These are phyloP conservation scores for Pisolithus tinctorius DNA, from an alignment of 768 basidiomycete genomes.

Conservation along the genomic window DNA sequence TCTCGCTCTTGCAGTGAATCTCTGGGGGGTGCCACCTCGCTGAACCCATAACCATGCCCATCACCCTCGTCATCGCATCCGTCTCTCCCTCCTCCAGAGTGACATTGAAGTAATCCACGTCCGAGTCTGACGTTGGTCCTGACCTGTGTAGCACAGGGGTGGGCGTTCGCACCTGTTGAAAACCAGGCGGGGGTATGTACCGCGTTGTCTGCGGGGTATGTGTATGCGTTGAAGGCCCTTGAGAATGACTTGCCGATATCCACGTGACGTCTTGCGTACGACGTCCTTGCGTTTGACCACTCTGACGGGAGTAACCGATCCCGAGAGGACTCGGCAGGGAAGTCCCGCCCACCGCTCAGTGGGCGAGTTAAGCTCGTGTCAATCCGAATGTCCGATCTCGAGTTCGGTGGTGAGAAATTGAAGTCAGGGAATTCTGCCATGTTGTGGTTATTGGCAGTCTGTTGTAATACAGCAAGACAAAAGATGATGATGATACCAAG, in stretches of 20 bases:
- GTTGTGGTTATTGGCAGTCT: not conserved
- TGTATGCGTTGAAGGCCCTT: constrained; percentile 19
- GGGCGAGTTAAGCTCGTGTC: constrained; percentile 26
- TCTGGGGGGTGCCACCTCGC: constrained; percentile 15
- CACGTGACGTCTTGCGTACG: constrained; percentile 27
- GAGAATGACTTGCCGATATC: constrained; percentile 23
- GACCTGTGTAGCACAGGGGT: constrained; percentile 24
- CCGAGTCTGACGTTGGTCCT: constrained; percentile 24
- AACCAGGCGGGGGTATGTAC: constrained; percentile 14
- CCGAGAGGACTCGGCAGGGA: constrained; percentile 16
- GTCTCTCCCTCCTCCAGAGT: constrained; percentile 21
- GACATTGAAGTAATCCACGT: constrained; percentile 29
- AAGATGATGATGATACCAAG: constrained; percentile 1
- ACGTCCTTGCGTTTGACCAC: constrained; percentile 14
- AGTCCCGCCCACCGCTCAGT: constrained; percentile 23
- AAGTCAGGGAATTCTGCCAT: constrained; percentile 24
- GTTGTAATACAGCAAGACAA: not conserved
- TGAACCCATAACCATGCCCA: constrained; percentile 19
- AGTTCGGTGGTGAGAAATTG: not conserved
- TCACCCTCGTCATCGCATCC: constrained; percentile 11
- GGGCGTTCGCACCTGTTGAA: constrained; percentile 18
- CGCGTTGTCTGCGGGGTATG: constrained; percentile 25
- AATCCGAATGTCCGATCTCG: constrained; percentile 18
- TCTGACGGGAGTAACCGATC: constrained; percentile 26
- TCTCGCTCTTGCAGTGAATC: constrained; percentile 23